Conservation (phyloP, 306 rosid genomes). For the Luffa acutangula region DNA sequence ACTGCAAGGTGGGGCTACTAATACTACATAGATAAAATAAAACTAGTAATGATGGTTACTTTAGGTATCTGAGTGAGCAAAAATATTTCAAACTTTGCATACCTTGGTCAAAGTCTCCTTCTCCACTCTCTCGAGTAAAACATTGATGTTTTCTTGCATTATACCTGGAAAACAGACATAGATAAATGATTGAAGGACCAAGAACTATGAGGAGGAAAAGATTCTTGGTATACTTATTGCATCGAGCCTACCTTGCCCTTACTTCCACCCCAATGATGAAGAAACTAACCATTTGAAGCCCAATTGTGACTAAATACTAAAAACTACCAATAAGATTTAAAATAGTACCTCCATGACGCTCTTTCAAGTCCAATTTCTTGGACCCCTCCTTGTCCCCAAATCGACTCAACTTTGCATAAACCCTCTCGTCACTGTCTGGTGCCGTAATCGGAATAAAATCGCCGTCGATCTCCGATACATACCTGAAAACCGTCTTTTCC, state of each 20-base stretch:
- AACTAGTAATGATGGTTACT: not conserved
- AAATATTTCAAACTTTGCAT: constrained; percentile 13
- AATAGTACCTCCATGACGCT: constrained; percentile 40
- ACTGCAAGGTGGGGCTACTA: not conserved
- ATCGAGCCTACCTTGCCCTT: not conserved
- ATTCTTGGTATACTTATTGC: not conserved
- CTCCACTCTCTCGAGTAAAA: constrained; percentile 59
- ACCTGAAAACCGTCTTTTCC: constrained; percentile 58
- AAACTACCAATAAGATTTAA: not conserved
- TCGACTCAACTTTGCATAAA: constrained; percentile 55
- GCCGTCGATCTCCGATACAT: constrained; percentile 71
- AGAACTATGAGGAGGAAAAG: not conserved
- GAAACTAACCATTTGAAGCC: not conserved
- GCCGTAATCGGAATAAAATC: constrained; percentile 78
- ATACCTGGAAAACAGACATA: constrained; percentile 42
- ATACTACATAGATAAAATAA: not conserved
- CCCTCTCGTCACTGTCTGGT: constrained; percentile 67
- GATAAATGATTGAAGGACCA: constrained; percentile 8
- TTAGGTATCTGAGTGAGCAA: constrained; percentile 2
- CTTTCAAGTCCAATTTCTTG: constrained; percentile 25
- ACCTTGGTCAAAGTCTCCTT: constrained; percentile 80
- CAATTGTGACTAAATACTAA: not conserved
- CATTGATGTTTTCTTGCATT: constrained; percentile 45
- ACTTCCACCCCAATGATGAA: not conserved
- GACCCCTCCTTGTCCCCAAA: constrained; percentile 30